Evolutionary conservation across 2,329 filamentous ascomycete species (phyloP).

Genomic region (Didymella arachidicola): DNA sequence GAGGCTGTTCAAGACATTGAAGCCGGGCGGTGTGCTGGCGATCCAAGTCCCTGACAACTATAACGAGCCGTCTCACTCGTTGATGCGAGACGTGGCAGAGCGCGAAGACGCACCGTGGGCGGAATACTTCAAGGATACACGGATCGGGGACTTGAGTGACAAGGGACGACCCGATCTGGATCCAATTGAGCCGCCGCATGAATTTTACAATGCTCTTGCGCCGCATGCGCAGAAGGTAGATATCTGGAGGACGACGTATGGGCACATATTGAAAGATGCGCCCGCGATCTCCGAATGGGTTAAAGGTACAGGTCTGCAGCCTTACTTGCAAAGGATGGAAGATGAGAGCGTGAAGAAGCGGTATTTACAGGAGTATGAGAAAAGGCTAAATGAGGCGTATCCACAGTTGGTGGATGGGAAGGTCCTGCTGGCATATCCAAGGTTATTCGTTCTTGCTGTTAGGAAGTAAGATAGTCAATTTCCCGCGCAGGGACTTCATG

Average conservation of each 20-base stretch:
- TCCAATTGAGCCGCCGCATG: conserved; percentile 57
- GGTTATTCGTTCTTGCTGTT: conserved; percentile 62
- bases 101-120: conserved; percentile 49
- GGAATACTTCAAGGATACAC: conserved; percentile 30
- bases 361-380: conserved; percentile 60
- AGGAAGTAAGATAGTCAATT: conserved; percentile 26
- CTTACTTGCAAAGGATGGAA: conserved; percentile 61
- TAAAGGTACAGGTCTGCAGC: conserved; percentile 63
- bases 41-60: conserved; percentile 65
- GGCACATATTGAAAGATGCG: conserved; percentile 60
- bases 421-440: conserved; percentile 64
- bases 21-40: conserved; percentile 60
- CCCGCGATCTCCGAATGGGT: conserved; percentile 67
- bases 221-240: conserved; percentile 54
- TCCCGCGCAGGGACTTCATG: not conserved
- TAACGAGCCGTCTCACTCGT: conserved; percentile 57
- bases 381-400: conserved; percentile 56
- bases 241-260: conserved; percentile 64
- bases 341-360: conserved; percentile 48
- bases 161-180: conserved; percentile 51
- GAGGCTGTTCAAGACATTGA: conserved; percentile 53
- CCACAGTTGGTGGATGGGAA: conserved; percentile 58
- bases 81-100: conserved; percentile 58
- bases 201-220: conserved; percentile 60
- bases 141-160: conserved; percentile 27